Percentiles rank a stretch among this genome's conserved stretches.
Conservation (phyloP, 805 yeast genomes). For the Cyberlindnera xylosilytica region DNA sequence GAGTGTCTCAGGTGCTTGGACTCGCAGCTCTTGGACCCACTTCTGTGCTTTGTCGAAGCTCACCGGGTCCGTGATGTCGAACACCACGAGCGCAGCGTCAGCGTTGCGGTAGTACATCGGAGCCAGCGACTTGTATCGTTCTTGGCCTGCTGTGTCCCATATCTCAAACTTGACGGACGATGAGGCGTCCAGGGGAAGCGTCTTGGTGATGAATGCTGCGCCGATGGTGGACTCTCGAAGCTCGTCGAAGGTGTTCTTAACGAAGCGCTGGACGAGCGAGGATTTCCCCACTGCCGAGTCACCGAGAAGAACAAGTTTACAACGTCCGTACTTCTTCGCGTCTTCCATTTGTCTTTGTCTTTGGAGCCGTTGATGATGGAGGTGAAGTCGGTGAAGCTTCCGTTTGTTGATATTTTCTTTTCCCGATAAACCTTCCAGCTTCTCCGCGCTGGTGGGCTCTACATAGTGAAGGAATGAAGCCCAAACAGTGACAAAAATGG, state of each 20-base stretch:
- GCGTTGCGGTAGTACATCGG: constrained; percentile 84
- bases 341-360: constrained; percentile 3
- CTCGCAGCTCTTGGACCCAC: constrained; percentile 90
- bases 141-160: constrained; percentile 95
- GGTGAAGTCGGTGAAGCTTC: neutral
- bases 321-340: constrained; percentile 33
- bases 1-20: constrained; percentile 71
- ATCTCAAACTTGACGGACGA: constrained; percentile 46
- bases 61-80: constrained; percentile 68
- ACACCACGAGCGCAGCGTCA: constrained; percentile 82
- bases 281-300: constrained; percentile 87
- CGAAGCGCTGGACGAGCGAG: constrained; percentile 81
- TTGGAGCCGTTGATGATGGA: neutral
- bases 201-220: constrained; percentile 94
- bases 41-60: constrained; percentile 77
- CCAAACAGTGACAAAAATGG: neutral
- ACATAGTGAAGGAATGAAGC: no score
- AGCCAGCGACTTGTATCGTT: constrained; percentile 75
- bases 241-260: constrained; percentile 67
- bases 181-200: constrained; percentile 45
- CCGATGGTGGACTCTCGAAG: constrained; percentile 92
- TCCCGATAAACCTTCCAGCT: neutral
- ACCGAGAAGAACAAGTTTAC: constrained; percentile 63
- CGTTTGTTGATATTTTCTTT: neutral
- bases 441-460: no score